These are phyloP conservation scores for Lolium rigidum DNA, from an alignment of 176 grass and related monocot species.

Conservation along the genomic window DNA sequence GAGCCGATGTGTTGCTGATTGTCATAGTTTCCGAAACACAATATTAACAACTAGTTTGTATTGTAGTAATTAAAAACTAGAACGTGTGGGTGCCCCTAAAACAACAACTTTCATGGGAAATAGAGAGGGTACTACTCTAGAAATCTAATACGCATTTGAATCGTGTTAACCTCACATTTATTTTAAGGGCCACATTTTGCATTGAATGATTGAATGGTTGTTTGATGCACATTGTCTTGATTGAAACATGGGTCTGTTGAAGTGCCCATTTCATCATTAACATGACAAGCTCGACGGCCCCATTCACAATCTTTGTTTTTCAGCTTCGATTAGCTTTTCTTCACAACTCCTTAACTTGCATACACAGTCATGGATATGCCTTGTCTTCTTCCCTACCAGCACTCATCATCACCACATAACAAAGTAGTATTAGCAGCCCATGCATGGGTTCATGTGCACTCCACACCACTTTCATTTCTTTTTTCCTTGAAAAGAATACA, in stretches of 20 bases:
- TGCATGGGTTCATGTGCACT: conserved; percentile 2
- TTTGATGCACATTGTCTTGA: background rate
- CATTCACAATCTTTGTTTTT: background rate
- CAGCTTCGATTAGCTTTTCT: background rate
- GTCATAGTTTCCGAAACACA: no score
- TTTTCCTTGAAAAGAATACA: background rate
- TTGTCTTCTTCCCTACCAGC: background rate
- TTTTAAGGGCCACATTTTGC: background rate
- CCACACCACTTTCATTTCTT: background rate
- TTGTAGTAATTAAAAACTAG: no score
- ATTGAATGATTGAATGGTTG: conserved; percentile 5
- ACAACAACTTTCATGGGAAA: no score
- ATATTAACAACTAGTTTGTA: no score
- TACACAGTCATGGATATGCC: background rate
- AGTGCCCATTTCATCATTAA: conserved; percentile 20
- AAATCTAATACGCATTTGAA: background rate
- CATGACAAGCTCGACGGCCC: background rate
- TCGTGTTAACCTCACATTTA: background rate
- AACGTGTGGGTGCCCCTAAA: no score
- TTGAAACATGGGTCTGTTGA: conserved; percentile 4
- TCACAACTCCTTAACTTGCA: background rate
- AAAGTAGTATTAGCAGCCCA: background rate
- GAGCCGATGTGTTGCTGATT: no score
- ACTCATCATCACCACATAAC: background rate
- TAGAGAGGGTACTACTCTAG: background rate